A percentile compares a stretch with the other conserved stretches of the same genome.
phyloP scores from a whole-genome alignment of 805 yeast genomes.

The Starmerella cellae region DNA sequence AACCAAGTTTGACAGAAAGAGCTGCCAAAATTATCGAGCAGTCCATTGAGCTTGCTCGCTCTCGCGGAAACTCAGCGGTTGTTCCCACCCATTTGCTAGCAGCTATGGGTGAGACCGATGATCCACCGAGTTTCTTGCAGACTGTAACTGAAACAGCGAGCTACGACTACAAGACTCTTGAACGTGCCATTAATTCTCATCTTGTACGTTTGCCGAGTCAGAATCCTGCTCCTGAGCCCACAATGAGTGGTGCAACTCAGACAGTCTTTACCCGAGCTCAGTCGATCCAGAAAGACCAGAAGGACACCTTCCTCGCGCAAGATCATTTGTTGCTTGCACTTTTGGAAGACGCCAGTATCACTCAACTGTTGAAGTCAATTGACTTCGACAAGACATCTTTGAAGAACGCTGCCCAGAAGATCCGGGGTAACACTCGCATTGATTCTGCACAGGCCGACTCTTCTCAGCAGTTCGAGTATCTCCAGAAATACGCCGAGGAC shows the following conservation, averaged over 20 bases:
- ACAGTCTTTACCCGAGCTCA: conserved; percentile 61
- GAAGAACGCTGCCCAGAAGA: conserved; percentile 60
- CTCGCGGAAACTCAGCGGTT: conserved; percentile 70
- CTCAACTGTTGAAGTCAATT: conserved; percentile 54
- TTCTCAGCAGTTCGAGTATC: conserved; percentile 66
- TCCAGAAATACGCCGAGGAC: conserved; percentile 82
- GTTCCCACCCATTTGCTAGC: conserved; percentile 84
- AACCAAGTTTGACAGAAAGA: conserved; percentile 67
- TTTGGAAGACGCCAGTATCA: conserved; percentile 61
- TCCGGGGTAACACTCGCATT: conserved; percentile 83
- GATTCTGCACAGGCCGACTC: conserved; percentile 93
- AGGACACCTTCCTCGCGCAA: conserved; percentile 84
- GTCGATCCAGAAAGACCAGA: conserved; percentile 72
- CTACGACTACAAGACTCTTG: conserved; percentile 71
- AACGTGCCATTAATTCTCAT: conserved; percentile 65
- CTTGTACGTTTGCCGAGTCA: conserved; percentile 80
- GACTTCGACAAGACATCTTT: conserved; percentile 55
- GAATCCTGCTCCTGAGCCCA: conserved; percentile 76
- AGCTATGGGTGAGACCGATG: conserved; percentile 64
- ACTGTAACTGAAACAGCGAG: conserved; percentile 75
- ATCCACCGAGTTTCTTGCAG: conserved; percentile 51
- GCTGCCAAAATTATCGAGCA: conserved; percentile 69
- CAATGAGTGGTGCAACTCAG: conserved; percentile 64
- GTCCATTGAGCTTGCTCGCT: conserved; percentile 72
- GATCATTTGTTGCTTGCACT: conserved; percentile 83